phyloP scores from a whole-genome alignment of 2,329 filamentous ascomycete genomes.

The Rutstroemia sydowiana region DNA sequence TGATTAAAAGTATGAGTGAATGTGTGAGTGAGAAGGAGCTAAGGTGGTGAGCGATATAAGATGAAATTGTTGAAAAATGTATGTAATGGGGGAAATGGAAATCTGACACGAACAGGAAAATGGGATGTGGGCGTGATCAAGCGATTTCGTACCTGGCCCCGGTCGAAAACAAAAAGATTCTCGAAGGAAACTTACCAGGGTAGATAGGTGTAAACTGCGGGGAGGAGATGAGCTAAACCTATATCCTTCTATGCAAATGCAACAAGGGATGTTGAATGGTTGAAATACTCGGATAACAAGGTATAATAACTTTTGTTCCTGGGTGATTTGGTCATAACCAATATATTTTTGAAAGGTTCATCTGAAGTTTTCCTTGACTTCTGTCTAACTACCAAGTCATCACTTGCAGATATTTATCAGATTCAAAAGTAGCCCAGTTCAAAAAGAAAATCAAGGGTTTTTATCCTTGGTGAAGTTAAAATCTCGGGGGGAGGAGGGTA shows the following conservation, averaged over 20 bases:
- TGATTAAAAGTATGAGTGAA: too few species aligned
- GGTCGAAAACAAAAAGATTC: slow-evolving; percentile 1
- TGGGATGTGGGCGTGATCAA: slow-evolving; percentile 7
- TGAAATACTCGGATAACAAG: not conserved
- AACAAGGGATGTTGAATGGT: not conserved
- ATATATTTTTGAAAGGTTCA: too few species aligned
- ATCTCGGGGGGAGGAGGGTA: too few species aligned
- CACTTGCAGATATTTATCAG: not conserved
- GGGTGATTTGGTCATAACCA: not conserved
- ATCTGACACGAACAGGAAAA: not conserved
- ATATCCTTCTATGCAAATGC: not conserved
- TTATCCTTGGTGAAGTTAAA: not conserved
- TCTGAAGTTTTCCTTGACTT: not conserved
- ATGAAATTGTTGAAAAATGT: not conserved
- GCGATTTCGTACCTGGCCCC: not conserved
- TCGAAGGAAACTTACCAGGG: not conserved
- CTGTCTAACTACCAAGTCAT: not conserved
- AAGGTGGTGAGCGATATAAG: not conserved
- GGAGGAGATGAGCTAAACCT: not conserved
- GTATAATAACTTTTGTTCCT: not conserved
- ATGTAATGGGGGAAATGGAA: not conserved
- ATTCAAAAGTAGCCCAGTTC: not conserved
- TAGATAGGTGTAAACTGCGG: slow-evolving; percentile 7
- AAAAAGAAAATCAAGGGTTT: not conserved
- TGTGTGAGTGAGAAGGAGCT: not conserved